Evolutionary conservation across 2,329 filamentous ascomycete species (phyloP), one percentile per base, ranked within the genome.

Genomic region (Fonsecaea pedrosoi): DNA sequence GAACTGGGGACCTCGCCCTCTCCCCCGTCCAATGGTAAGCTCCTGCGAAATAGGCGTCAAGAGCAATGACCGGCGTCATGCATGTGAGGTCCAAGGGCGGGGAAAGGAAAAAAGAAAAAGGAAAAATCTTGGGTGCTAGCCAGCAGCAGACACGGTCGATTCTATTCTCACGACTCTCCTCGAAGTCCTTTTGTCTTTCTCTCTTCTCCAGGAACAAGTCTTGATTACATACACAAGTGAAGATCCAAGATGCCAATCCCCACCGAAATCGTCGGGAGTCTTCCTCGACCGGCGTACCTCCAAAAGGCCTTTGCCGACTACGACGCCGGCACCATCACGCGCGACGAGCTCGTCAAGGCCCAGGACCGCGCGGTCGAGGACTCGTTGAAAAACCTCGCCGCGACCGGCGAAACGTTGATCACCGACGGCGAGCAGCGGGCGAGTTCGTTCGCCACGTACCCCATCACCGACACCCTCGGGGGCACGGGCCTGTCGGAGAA

Each of bases 351-450:
- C 21, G 42, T 71, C n/a, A 55, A 62, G 53, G 72, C 69, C 9
- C 75, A 77, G 48, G 73, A 77, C 63, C 72, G 72, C 62, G 75
- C 75, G 3, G 75, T 74, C 42, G 73, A 74, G 60, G 74, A 77
- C 32, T 75, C 73, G 2, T 69, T 77, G 18, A 66, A 64, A 32
- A 71, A 69, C 42, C 73, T 76, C 67, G 69, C 73, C 53, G 65
- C 66, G 32, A 74, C 74, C 8, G 75, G 74, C n/a, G 70, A 75
- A 37, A 58, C 64, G 32, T 64, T 74, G 7, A 68, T 76, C 34
- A 75, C 75, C 7, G 75, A 77, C 64, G 75, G 75, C 42, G 75
- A 77, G 62, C 74, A 77, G 59, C 67, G 75, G 55, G 73, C 72
- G 30, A 72, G 69, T 9, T 76, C 73, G 3, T 77, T 77, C 63